phyloP scores from a whole-genome alignment of 2,329 filamentous ascomycete species.

The Pseudogymnoascus sp. region DNA sequence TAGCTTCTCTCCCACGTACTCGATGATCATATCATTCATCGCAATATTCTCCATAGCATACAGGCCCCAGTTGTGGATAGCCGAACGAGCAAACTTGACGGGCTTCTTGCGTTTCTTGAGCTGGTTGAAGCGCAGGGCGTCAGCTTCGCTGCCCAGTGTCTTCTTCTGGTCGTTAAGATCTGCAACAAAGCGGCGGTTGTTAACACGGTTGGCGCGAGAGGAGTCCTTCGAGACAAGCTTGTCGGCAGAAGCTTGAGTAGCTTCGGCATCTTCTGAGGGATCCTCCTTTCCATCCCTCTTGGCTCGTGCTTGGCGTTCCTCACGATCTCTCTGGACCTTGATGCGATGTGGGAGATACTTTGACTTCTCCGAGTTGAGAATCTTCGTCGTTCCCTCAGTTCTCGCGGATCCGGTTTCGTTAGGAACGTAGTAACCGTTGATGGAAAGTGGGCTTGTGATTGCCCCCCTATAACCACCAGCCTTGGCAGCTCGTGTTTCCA shows the following conservation, averaged over 20 bases:
- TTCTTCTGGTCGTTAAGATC: constrained; percentile 95
- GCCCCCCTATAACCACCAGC: constrained; percentile 47
- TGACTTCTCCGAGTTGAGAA: constrained; percentile 93
- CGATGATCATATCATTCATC: constrained; percentile 99
- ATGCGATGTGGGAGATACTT: constrained; percentile 97
- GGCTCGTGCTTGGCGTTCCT: constrained; percentile 78
- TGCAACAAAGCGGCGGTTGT: constrained; percentile 88
- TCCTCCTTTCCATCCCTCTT: constrained; percentile 48
- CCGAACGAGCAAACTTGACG: constrained; percentile 93
- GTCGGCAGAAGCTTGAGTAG: constrained; percentile 67
- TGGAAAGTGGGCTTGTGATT: constrained; percentile 36
- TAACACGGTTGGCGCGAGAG: constrained; percentile 88
- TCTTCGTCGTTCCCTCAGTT: constrained; percentile 91
- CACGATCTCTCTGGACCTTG: constrained; percentile 84
- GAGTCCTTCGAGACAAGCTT: constrained; percentile 81
- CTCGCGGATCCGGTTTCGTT: constrained; percentile 81
- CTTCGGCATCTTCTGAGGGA: constrained; percentile 60
- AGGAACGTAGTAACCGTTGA: constrained; percentile 70
- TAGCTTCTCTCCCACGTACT: constrained; percentile 97
- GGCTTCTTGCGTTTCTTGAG: constrained; percentile 99
- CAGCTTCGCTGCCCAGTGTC: constrained; percentile 73
- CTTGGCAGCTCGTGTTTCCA: constrained; percentile 65
- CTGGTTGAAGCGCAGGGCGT: constrained; percentile 95
- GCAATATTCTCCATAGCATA: constrained; percentile 97
- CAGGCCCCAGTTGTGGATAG: constrained; percentile 97